These are phyloP conservation scores for Helotiales sp. DNA, from an alignment of 2,329 filamentous ascomycete species.

Conservation along the genomic window DNA sequence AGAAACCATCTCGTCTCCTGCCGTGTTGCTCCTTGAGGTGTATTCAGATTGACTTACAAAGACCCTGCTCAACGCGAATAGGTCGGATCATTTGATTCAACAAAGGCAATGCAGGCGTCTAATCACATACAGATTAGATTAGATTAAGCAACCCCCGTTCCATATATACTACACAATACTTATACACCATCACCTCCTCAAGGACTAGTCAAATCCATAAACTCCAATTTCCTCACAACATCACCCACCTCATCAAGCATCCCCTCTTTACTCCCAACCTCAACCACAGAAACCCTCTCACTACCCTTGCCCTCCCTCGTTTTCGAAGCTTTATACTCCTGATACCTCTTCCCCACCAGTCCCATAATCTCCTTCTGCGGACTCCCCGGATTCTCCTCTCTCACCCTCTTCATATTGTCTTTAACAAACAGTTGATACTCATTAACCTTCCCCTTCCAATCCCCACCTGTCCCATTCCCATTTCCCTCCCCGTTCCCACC, in stretches of 20 bases:
- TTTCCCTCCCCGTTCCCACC: slow-evolving; percentile 21
- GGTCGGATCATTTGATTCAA: too few relatives aligned
- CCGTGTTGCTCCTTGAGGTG: too few relatives aligned
- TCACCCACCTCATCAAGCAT: slow-evolving; percentile 15
- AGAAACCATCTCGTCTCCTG: too few relatives aligned
- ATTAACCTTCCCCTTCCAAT: slow-evolving; percentile 31
- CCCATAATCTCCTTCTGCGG: slow-evolving; percentile 70
- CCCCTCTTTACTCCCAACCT: slow-evolving; percentile 7
- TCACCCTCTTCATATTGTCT: slow-evolving; percentile 64
- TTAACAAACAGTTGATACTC: slow-evolving; percentile 64
- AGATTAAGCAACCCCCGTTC: not conserved
- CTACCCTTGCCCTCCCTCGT: slow-evolving; percentile 2
- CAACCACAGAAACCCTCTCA: slow-evolving; percentile 3
- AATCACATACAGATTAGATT: too few relatives aligned
- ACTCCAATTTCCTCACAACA: slow-evolving; percentile 33
- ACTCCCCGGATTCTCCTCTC: slow-evolving; percentile 50
- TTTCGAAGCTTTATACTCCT: slow-evolving; percentile 45
- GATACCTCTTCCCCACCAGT: slow-evolving; percentile 63
- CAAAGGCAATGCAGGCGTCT: too few relatives aligned
- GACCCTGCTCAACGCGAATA: too few relatives aligned
- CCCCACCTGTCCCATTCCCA: not conserved
- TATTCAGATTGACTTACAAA: too few relatives aligned
- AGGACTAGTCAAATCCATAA: slow-evolving; percentile 33
- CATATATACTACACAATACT: not conserved
- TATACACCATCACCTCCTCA: slow-evolving; percentile 10